Evolutionary conservation across 805 yeast species (phyloP).

Genomic region (Sugiyamaella lignohabitans): DNA sequence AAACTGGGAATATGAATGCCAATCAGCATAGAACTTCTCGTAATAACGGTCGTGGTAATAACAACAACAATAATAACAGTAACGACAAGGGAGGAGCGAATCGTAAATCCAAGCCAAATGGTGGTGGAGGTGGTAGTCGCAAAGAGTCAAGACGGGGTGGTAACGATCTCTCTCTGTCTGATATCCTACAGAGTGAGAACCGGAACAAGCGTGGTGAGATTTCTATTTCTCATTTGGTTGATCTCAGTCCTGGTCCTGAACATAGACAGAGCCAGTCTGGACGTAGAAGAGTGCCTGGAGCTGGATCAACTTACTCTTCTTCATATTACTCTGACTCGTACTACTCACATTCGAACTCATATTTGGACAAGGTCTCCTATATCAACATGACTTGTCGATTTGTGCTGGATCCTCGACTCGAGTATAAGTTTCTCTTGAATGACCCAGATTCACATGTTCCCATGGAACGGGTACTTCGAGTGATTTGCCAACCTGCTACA

Average conservation of each 20-base stretch:
- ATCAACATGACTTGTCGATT: conserved; percentile 82
- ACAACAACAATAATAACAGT: background rate
- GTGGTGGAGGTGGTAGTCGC: background rate
- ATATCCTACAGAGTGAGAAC: conserved; percentile 5
- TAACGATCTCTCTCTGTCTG: conserved; percentile 1
- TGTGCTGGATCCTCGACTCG: conserved; percentile 59
- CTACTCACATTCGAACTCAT: background rate
- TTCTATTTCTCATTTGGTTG: conserved; percentile 19
- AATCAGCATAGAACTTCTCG: too few species aligned
- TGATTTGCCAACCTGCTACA: conserved; percentile 59
- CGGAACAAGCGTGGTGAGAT: conserved; percentile 19
- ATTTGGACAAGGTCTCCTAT: conserved; percentile 27
- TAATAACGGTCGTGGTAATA: too few species aligned
- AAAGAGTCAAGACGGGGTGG: background rate
- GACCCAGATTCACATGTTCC: conserved; percentile 76
- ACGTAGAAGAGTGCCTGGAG: background rate
- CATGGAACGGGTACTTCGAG: conserved; percentile 55
- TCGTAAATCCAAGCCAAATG: background rate
- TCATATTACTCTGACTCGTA: background rate
- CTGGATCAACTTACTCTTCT: background rate
- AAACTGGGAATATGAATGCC: too few species aligned
- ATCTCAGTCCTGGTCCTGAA: background rate
- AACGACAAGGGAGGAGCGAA: background rate
- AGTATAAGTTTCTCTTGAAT: conserved; percentile 49
- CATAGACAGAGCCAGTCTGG: background rate